Evolutionary conservation across 768 basidiomycete genomes (phyloP), one percentile per base, ranked within the genome.

Genomic region (Porphyrellus cyaneotinctus): DNA sequence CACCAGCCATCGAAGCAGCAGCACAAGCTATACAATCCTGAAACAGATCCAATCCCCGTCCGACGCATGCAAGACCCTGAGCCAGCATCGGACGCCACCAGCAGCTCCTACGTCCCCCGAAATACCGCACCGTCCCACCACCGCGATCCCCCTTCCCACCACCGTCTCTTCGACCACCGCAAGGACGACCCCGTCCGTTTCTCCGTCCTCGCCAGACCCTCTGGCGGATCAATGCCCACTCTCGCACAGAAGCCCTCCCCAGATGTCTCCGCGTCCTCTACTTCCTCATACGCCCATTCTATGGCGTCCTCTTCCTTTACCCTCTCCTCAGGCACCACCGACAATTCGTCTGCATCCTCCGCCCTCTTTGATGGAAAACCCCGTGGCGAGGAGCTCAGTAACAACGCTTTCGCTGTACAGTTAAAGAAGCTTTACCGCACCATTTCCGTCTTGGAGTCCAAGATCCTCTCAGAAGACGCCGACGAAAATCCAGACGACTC

Each of bases 131-230:
- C 58, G 12, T 58, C 75, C 6, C 68, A 76, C 37, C 71, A 74
- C 13, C 47, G 47, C 18, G 24, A 28, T 10, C 47, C 68, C 14
- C 64, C 57, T 14, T 60, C 75, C 4, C 67, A 77, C 41, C 72
- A 75, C 10, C 88, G 87, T 55, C 80, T 97, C 0, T 95, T 93
- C 52, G 93, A 98, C 64, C 91, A 89, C 53, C 79, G 89, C 35
- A 85, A 91, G 62, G 90, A 98, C 67, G 91, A 98, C 67, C 92
- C 97, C 0, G 81, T 93, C 30, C 81, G 87, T 12, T 98, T 98
- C 70, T 74, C 82, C 35, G 79, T 84, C 31, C 77, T 83, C 32
- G 73, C 81, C 5, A 79, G 84, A 37, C 78, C 84, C 10, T 64
- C 42, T 54, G 63, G 10, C 45, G 64, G 61, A 46, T 64, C 65